A percentile compares a stretch with the other conserved stretches of the same genome.
These are phyloP conservation scores for Phytophthora macrochlamydospora DNA, from an alignment of 352 stramenopile genomes.

Conservation along the genomic window DNA sequence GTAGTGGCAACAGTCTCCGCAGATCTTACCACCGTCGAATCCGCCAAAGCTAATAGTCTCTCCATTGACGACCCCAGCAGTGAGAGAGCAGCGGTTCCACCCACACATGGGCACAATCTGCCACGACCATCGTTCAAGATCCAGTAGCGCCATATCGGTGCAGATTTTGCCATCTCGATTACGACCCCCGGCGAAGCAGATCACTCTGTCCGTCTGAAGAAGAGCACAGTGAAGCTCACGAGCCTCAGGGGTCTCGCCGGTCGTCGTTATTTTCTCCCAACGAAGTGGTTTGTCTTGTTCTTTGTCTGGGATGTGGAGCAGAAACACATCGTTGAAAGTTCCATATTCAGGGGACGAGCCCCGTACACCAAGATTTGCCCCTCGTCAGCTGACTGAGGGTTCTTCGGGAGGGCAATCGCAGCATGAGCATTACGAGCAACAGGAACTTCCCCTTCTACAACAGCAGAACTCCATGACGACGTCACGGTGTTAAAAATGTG, in stretches of 20 bases:
- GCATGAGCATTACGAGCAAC: conserved; percentile 61
- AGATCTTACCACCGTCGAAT: conserved; percentile 55
- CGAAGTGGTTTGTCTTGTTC: background rate
- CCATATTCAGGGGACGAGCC: conserved; percentile 65
- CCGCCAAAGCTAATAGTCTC: conserved; percentile 57
- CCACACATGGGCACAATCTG: conserved; percentile 57
- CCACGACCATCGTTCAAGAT: conserved; percentile 47
- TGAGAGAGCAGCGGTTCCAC: conserved; percentile 61
- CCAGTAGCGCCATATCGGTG: conserved; percentile 59
- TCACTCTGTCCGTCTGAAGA: conserved; percentile 12
- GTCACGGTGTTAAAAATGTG: conserved; percentile 54
- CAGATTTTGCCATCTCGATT: conserved; percentile 60
- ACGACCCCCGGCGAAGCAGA: conserved; percentile 58
- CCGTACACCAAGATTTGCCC: conserved; percentile 58
- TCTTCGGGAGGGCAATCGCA: conserved; percentile 39
- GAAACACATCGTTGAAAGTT: conserved; percentile 54
- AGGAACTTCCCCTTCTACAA: conserved; percentile 43
- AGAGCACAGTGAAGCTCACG: conserved; percentile 56
- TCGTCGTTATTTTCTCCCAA: conserved; percentile 40
- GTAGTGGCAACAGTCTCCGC: conserved; percentile 52
- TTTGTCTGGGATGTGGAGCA: conserved; percentile 36
- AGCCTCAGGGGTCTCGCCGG: conserved; percentile 39
- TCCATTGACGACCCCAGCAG: conserved; percentile 28
- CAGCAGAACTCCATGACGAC: conserved; percentile 35
- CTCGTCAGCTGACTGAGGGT: background rate